Base-by-base conservation (phyloP, 495 filamentous ascomycete species). In the Aspergillus panamensis region DNA sequence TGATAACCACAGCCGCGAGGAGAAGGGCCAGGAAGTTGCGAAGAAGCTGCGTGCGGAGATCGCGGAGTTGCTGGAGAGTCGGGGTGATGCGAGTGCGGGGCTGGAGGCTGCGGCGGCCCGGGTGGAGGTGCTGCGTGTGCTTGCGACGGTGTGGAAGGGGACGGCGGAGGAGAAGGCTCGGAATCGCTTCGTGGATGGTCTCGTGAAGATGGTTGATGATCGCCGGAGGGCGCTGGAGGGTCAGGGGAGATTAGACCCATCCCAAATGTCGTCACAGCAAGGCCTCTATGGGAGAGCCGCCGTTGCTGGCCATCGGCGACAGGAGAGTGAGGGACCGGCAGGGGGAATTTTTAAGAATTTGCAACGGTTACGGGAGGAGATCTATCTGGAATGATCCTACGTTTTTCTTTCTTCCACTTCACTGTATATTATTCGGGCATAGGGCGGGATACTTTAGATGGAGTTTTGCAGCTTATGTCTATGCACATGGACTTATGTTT, bases 111-210 rank as follows among this genome's bases (percentile, higher is more conserved):
- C 93, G 1, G 80, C 80, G 16, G 76, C 75, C 16, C 80, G 90
- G 12, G 83, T 97, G 16, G 83, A 87, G 62, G 82, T 86, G 64
- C 73, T 98, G 25, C 84, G 88, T 58, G 79, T 82, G 45, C 74
- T 96, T 61, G 81, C 82, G 13, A 70, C 71, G 12, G 85, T 97
- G n/a, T 97, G 95, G 90, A 92, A 89, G 65, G 91, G 91, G 1
- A 96, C 95, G 16, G 87, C 89, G 0, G 94, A 97, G 78, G 94
- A 96, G 62, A 92, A 87, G 67, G 91, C 91, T 29, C 78, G 95
- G 59, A 73, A 74, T 10, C 87, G 83, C 54, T 90, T 97, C 66
- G 85, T 98, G 48, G 92, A 97, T 57, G 79, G 82, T 50, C 66
- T 98, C 55, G 84, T 83, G 37, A 77, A 75, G 67, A 72, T 82